Evolutionary conservation across 1,284 basidiomycete species (phyloP).

Genomic region (Pulveroboletus sp.): DNA sequence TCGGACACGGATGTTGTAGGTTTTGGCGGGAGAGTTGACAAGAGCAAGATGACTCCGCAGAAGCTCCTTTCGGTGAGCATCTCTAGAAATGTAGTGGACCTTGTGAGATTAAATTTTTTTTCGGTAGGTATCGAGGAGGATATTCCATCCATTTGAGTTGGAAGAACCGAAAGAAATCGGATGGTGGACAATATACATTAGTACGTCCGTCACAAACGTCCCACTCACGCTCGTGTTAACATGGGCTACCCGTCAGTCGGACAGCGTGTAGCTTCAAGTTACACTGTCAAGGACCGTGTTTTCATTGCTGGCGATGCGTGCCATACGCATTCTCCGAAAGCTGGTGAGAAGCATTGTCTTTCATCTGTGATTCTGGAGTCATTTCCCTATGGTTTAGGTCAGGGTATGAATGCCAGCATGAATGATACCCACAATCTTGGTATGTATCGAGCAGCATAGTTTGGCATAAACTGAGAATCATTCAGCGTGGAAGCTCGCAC

Average conservation of each 20-base stretch:
- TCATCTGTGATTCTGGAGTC: neutral
- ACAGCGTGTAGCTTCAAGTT: too few species aligned
- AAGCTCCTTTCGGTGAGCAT: slow-evolving; percentile 57
- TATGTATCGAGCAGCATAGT: slow-evolving; percentile 24
- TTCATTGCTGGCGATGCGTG: slow-evolving; percentile 44
- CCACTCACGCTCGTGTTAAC: too few species aligned
- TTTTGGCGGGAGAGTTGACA: slow-evolving; percentile 6
- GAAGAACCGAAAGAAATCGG: slow-evolving; percentile 57
- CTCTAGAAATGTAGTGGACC: too few species aligned
- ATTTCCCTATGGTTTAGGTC: slow-evolving; percentile 35
- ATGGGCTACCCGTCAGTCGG: too few species aligned
- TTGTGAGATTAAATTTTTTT: neutral
- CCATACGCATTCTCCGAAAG: slow-evolving; percentile 84
- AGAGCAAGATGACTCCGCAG: slow-evolving; percentile 54
- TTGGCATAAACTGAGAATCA: neutral
- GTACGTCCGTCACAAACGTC: slow-evolving; percentile 38
- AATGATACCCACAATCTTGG: slow-evolving; percentile 80
- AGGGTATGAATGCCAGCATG: slow-evolving; percentile 78
- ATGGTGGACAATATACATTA: slow-evolving; percentile 83
- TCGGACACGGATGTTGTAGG: slow-evolving; percentile 52
- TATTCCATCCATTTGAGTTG: slow-evolving; percentile 69
- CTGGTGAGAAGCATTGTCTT: slow-evolving; percentile 42
- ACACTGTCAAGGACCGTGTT: too few species aligned
- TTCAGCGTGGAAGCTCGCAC: slow-evolving; percentile 73
- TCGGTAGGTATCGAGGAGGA: slow-evolving; percentile 57